A percentile compares a stretch with the other conserved stretches of the same genome.
Conservation (phyloP, 306 rosid genomes). For the Fragaria ananassa region DNA sequence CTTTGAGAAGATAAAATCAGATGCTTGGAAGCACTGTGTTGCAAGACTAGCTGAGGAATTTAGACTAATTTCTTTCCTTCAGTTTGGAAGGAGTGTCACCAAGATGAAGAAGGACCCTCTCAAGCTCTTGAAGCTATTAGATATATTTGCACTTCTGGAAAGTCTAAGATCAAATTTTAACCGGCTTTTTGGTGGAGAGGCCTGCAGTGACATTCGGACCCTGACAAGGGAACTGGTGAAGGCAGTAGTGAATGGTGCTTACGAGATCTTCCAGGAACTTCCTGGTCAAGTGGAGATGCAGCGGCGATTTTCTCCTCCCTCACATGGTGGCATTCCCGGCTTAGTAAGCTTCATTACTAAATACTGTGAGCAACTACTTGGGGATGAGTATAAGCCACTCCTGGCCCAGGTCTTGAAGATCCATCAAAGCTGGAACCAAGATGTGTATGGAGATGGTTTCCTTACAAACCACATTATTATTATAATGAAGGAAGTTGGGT, state of each 20-base stretch:
- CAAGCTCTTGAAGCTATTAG: slow-evolving; percentile 71
- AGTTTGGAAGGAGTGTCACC: slow-evolving; percentile 56
- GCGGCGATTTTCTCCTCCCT: slow-evolving; percentile 63
- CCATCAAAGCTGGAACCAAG: slow-evolving; percentile 61
- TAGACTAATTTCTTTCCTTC: slow-evolving; percentile 58
- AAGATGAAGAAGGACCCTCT: slow-evolving; percentile 57
- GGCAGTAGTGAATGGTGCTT: slow-evolving; percentile 54
- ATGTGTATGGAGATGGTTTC: slow-evolving; percentile 40
- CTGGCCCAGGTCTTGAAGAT: slow-evolving; percentile 59
- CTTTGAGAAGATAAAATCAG: slow-evolving; percentile 46
- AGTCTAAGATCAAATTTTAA: slow-evolving; percentile 59
- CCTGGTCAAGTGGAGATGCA: slow-evolving; percentile 71
- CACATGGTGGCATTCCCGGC: slow-evolving; percentile 72
- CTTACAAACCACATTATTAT: slow-evolving; percentile 38
- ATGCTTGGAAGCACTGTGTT: slow-evolving; percentile 45
- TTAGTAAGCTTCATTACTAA: slow-evolving; percentile 63
- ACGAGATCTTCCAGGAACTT: slow-evolving; percentile 72
- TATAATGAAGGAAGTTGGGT: slow-evolving; percentile 59
- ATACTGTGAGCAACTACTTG: slow-evolving; percentile 65
- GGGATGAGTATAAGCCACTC: slow-evolving; percentile 50
- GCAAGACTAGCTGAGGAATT: slow-evolving; percentile 56
- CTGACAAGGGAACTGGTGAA: slow-evolving; percentile 66
- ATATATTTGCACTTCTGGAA: slow-evolving; percentile 58
- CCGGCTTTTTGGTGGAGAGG: slow-evolving; percentile 54
- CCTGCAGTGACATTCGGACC: slow-evolving; percentile 53